Percentiles rank a stretch among this genome's conserved stretches.
phyloP scores from a whole-genome alignment of 805 yeast species.

The Barnettozyma botsteinii region DNA sequence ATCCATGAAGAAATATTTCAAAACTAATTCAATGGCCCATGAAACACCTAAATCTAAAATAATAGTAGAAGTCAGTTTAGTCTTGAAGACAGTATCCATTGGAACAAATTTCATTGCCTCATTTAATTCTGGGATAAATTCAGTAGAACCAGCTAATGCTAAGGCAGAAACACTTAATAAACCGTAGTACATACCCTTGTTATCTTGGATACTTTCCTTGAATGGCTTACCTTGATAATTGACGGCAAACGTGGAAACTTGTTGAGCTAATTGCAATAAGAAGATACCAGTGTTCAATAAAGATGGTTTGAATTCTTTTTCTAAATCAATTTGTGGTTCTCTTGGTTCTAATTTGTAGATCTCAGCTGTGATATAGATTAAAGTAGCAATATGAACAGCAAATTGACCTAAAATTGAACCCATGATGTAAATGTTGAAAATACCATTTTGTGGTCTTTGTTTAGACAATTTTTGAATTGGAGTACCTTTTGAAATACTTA shows the following conservation, averaged over 20 bases:
- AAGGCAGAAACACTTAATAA: slow-evolving; percentile 83
- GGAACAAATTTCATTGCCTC: slow-evolving; percentile 89
- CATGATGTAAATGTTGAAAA: slow-evolving; percentile 92
- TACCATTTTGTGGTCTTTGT: slow-evolving; percentile 96
- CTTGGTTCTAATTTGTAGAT: slow-evolving; percentile 89
- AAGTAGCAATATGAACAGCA: slow-evolving; percentile 81
- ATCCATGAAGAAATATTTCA: slow-evolving; percentile 85
- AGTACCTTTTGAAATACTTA: slow-evolving; percentile 90
- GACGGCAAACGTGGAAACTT: slow-evolving; percentile 95
- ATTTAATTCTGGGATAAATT: slow-evolving; percentile 89
- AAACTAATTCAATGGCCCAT: slow-evolving; percentile 70
- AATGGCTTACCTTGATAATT: slow-evolving; percentile 97
- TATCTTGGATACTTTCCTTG: slow-evolving; percentile 82
- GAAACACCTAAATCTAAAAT: slow-evolving; percentile 70
- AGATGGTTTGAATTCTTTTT: slow-evolving; percentile 83
- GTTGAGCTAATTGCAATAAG: slow-evolving; percentile 89
- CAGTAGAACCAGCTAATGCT: slow-evolving; percentile 89
- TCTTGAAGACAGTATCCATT: slow-evolving; percentile 69
- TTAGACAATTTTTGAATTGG: slow-evolving; percentile 84
- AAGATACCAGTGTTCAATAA: slow-evolving; percentile 94
- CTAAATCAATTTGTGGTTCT: slow-evolving; percentile 83
- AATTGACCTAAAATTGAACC: slow-evolving; percentile 96
- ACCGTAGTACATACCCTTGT: slow-evolving; percentile 96
- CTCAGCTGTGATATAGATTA: slow-evolving; percentile 77
- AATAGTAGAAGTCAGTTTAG: slow-evolving; percentile 68